Evolutionary conservation across 208 protist species (phyloP).

Genomic region (Crithidia brevicula): DNA sequence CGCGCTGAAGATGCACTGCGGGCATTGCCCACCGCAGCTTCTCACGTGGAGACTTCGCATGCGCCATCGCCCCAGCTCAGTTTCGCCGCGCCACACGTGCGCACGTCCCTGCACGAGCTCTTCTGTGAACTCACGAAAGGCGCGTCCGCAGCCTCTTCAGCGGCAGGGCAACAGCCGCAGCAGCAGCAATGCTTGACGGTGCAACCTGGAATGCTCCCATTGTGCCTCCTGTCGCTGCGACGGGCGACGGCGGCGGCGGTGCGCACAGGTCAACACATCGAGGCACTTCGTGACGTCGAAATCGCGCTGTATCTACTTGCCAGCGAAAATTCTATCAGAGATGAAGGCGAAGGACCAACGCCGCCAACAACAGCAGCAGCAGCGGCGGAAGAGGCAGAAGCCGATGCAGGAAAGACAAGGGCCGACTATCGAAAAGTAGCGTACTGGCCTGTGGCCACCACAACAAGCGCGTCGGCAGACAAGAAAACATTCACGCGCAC

Average conservation of each 20-base stretch:
- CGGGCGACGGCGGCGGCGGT: constrained; percentile 23
- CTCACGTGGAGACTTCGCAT: too few species aligned
- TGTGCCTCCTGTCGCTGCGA: constrained; percentile 26
- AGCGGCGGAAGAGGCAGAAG: background rate
- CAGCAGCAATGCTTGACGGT: too few species aligned
- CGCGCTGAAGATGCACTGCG: constrained; percentile 12
- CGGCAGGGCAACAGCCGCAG: too few species aligned
- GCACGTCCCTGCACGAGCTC: constrained; percentile 15
- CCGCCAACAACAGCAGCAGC: background rate
- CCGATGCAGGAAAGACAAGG: background rate
- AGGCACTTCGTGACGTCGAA: constrained; percentile 20
- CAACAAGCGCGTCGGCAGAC: background rate
- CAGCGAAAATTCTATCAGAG: too few species aligned
- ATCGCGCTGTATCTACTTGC: constrained; percentile 16
- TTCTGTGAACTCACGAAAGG: background rate
- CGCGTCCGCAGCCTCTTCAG: background rate
- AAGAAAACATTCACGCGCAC: background rate
- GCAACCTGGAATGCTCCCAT: constrained; percentile 17
- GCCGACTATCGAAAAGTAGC: background rate
- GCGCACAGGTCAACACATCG: constrained; percentile 10
- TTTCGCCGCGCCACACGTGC: background rate
- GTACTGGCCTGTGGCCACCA: background rate
- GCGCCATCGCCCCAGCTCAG: too few species aligned
- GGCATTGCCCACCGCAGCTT: background rate
- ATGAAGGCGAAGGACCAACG: too few species aligned